These are phyloP conservation scores for Hemisphaericaspora lyxosophila DNA, from an alignment of 1,139 yeast species.

Conservation along the genomic window DNA sequence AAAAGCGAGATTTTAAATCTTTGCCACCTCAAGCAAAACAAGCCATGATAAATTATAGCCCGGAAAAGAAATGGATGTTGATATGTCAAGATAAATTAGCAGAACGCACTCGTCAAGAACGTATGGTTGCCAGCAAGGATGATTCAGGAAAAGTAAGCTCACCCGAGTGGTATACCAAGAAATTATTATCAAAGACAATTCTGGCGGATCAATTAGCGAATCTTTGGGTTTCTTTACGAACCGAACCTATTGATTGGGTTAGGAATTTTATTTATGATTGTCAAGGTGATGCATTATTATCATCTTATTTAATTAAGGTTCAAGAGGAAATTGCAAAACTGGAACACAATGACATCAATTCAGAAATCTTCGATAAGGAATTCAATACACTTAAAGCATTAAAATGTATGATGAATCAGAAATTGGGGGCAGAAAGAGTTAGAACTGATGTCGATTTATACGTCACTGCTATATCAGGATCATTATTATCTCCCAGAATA, in stretches of 20 bases:
- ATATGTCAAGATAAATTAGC: slow-evolving; percentile 84
- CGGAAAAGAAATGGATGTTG: slow-evolving; percentile 87
- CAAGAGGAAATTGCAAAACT: slow-evolving; percentile 37
- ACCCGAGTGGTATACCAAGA: slow-evolving; percentile 78
- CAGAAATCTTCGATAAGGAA: slow-evolving; percentile 50
- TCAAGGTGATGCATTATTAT: slow-evolving; percentile 86
- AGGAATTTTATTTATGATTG: slow-evolving; percentile 67
- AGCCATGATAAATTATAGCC: slow-evolving; percentile 74
- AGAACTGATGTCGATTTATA: slow-evolving; percentile 42
- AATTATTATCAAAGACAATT: slow-evolving; percentile 68
- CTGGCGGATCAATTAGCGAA: slow-evolving; percentile 73
- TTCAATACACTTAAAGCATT: slow-evolving; percentile 47
- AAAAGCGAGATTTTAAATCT: slow-evolving; percentile 77
- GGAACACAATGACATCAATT: slow-evolving; percentile 39
- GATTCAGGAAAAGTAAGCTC: slow-evolving; percentile 44
- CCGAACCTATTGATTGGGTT: slow-evolving; percentile 93
- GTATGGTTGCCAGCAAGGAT: slow-evolving; percentile 20
- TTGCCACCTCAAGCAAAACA: slow-evolving; percentile 75
- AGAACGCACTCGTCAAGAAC: slow-evolving; percentile 63
- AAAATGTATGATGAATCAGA: slow-evolving; percentile 50
- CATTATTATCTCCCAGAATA: slow-evolving; percentile 57
- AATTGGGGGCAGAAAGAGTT: slow-evolving; percentile 44
- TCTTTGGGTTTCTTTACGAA: slow-evolving; percentile 86
- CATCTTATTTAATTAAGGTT: slow-evolving; percentile 39
- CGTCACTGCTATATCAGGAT: slow-evolving; percentile 45